Percentiles rank a stretch among this genome's conserved stretches.
phyloP scores from a whole-genome alignment of 2,329 filamentous ascomycete genomes.

The Trichocomaceae sp. region DNA sequence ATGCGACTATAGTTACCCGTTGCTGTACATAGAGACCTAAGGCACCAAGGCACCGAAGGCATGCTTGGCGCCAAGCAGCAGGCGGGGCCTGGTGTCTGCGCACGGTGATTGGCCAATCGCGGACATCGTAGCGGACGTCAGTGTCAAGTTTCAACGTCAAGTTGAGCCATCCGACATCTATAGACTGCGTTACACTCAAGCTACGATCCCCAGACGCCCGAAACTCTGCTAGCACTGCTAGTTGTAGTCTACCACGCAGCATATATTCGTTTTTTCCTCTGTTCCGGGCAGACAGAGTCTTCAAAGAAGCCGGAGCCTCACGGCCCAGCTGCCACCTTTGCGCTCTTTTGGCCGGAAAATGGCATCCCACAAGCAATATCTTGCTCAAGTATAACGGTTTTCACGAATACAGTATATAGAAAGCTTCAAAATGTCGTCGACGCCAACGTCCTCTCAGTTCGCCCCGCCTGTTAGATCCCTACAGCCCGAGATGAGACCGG shows the following conservation, averaged over 20 bases:
- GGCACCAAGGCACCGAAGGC: too few species aligned
- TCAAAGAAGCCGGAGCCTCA: neutral
- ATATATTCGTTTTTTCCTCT: neutral
- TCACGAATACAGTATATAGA: neutral
- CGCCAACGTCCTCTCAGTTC: neutral
- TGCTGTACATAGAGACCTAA: too few species aligned
- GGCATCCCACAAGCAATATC: neutral
- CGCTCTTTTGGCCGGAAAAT: neutral
- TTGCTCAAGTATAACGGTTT: neutral
- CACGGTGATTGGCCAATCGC: slow-evolving; percentile 6
- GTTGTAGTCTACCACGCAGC: neutral
- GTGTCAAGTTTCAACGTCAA: slow-evolving; percentile 5
- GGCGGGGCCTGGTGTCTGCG: slow-evolving; percentile 1
- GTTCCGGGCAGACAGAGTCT: neutral
- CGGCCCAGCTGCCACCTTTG: neutral
- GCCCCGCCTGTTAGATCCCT: neutral
- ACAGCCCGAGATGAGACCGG: slow-evolving; percentile 7
- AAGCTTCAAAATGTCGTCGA: neutral
- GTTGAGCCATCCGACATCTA: neutral
- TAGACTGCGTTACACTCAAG: neutral
- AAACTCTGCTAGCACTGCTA: neutral
- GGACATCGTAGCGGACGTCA: neutral
- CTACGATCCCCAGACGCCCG: neutral
- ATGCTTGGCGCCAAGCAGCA: slow-evolving; percentile 3
- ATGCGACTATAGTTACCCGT: too few species aligned